Base-by-base conservation (phyloP, 106 monocot genomes). In the Phalaenopsis aphrodite region DNA sequence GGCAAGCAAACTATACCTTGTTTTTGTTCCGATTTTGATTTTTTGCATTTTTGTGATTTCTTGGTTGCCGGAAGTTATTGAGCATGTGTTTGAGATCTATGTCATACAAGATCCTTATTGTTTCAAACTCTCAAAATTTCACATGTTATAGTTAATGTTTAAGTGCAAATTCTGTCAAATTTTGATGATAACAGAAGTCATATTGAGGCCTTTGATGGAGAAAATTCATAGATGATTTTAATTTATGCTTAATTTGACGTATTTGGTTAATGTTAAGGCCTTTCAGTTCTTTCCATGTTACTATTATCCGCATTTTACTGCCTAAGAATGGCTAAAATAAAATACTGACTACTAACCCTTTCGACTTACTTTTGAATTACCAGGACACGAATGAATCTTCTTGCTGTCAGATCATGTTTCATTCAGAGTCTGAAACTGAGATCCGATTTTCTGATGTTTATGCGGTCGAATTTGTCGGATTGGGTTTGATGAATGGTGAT, bases 381-480 rank as follows among this genome's bases (percentile, higher is more conserved):
- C 85, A 93, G 93, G 86, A 77, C 3, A 41, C 79, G 9, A 46
- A 41, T 75, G 66, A 79, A 38, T 82, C 82, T 41, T 87, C 66
- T 80, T 95, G 89, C 86, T 91, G 87, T 73, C 79, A 83, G 69
- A 45, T 87, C 36, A 75, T 64, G 18, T 61, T 75, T 41, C 56
- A 78, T 38, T 61, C 82, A 48, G 82, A 82, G 75, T 43, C 49
- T 78, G 88, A 91, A 84, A 77, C 64, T 65, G 84, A 85, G 79
- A 81, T 93, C 55, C 83, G 75, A 84, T 95, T 89, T 84, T 85
- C 89, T 37, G 83, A 95, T 83, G 77, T 93, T 37, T 95, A 95
- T 87, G 95, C 89, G 79, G 84, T 91, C 55, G 91, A 95, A 75
- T 81, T 71, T 49, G 82, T 80, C 77, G 85, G 80, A 24, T 79